A percentile compares a stretch with the other conserved stretches of the same genome.
These are phyloP conservation scores for Cairneyella variabilis DNA, from an alignment of 495 filamentous ascomycete species.

Conservation along the genomic window DNA sequence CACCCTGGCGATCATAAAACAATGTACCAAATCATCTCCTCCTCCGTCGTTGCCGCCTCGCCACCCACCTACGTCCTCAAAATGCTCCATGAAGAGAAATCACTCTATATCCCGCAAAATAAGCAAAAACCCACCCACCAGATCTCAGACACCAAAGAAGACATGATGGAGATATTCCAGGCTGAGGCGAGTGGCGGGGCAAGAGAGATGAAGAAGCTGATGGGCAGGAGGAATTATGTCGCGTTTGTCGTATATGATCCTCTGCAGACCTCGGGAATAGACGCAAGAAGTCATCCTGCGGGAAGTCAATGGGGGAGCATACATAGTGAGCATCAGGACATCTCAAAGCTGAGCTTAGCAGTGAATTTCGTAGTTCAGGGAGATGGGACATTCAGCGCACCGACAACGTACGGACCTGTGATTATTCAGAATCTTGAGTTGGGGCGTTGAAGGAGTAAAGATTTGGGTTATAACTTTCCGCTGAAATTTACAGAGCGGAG, in stretches of 20 bases:
- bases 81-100: conserved; percentile 86
- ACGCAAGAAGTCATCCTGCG: too few relatives aligned
- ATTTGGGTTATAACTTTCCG: too few relatives aligned
- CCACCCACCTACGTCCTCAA: conserved; percentile 81
- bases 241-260: conserved; percentile 92
- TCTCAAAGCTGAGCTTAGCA: conserved; percentile 78
- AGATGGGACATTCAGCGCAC: conserved; percentile 69
- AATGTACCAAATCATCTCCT: conserved; percentile 97
- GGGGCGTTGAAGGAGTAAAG: conserved; percentile 47
- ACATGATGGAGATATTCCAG: conserved; percentile 99
- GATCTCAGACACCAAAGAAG: conserved; percentile 82
- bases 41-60: conserved; percentile 85
- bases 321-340: conserved; percentile 37
- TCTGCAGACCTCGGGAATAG: conserved; percentile 56
- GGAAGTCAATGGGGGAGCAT: too few relatives aligned
- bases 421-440: conserved; percentile 90
- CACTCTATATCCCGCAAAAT: conserved; percentile 85
- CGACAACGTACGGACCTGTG: conserved; percentile 97
- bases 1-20: conserved; percentile 94
- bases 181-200: conserved; percentile 75
- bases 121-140: conserved; percentile 69
- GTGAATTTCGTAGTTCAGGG: conserved; percentile 99
- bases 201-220: conserved; percentile 81
- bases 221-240: conserved; percentile 92
- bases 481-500: too few relatives aligned